Conservation (phyloP, 129 eudicot genomes). For the Arctium lappa region DNA sequence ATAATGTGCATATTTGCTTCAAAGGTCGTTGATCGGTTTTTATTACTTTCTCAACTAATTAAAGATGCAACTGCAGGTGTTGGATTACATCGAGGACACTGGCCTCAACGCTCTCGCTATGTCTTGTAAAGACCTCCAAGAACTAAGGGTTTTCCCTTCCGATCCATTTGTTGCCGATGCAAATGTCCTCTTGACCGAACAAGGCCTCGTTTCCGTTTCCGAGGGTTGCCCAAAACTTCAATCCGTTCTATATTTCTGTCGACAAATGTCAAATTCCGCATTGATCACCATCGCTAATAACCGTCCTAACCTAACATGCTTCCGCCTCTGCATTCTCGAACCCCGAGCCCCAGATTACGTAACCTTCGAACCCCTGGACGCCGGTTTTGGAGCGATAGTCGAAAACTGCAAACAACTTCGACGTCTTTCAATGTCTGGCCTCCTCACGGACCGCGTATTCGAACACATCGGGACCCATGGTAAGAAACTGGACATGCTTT, state of each 20-base stretch:
- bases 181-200: slow-evolving; percentile 72
- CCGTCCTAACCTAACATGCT: slow-evolving; percentile 70
- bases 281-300: slow-evolving; percentile 64
- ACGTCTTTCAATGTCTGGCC: slow-evolving; percentile 81
- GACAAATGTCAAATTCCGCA: slow-evolving; percentile 87
- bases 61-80: slow-evolving; percentile 47
- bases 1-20: neutral
- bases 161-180: slow-evolving; percentile 79
- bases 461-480: slow-evolving; percentile 77
- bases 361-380: slow-evolving; percentile 71
- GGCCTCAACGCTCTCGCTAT: slow-evolving; percentile 73
- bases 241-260: slow-evolving; percentile 88
- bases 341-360: slow-evolving; percentile 79
- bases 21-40: neutral
- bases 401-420: slow-evolving; percentile 67
- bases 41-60: neutral
- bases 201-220: slow-evolving; percentile 84
- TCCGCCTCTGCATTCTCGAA: slow-evolving; percentile 85
- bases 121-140: slow-evolving; percentile 74
- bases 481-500: slow-evolving; percentile 89
- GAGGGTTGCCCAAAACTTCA: slow-evolving; percentile 82
- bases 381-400: slow-evolving; percentile 92
- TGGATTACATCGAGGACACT: slow-evolving; percentile 87
- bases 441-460: slow-evolving; percentile 81
- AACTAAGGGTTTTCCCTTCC: slow-evolving; percentile 85